These are phyloP conservation scores for Apiospora aurea DNA, from an alignment of 2,329 filamentous ascomycete genomes.

Conservation along the genomic window DNA sequence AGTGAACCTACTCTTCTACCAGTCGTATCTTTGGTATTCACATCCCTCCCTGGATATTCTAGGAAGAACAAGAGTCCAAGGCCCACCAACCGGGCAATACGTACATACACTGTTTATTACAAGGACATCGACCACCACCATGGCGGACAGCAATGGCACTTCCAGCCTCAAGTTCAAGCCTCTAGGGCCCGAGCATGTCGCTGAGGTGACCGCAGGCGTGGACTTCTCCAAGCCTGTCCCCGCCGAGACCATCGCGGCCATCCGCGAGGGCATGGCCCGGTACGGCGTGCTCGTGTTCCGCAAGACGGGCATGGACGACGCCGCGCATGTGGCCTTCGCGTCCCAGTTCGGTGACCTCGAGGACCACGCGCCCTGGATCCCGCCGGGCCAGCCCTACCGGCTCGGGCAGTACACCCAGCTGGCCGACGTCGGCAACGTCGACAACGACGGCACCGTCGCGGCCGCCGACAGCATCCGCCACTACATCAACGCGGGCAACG, in stretches of 20 bases:
- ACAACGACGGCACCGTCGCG: conserved; percentile 25
- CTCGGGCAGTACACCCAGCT: conserved; percentile 15
- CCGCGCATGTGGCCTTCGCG: background rate
- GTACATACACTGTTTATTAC: too few species aligned
- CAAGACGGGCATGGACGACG: conserved; percentile 16
- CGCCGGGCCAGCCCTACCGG: conserved; percentile 4
- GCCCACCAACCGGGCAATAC: too few species aligned
- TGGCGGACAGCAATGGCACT: too few species aligned
- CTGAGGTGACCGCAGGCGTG: background rate
- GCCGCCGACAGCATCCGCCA: conserved; percentile 34
- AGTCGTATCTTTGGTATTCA: too few species aligned
- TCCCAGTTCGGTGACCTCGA: conserved; percentile 22
- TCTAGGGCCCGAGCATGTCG: background rate
- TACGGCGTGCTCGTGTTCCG: conserved; percentile 23
- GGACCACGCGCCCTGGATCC: conserved; percentile 16
- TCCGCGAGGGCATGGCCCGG: conserved; percentile 21
- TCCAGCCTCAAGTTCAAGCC: background rate
- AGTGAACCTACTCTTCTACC: too few species aligned
- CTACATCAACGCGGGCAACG: conserved; percentile 50
- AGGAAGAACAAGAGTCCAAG: too few species aligned
- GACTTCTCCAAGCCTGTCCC: conserved; percentile 7
- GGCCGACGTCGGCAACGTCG: conserved; percentile 22
- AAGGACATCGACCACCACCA: too few species aligned
- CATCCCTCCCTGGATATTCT: too few species aligned
- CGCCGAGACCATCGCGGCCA: background rate